Conservation (phyloP, 345 rosid species). For the Tarenaya hassleriana region DNA sequence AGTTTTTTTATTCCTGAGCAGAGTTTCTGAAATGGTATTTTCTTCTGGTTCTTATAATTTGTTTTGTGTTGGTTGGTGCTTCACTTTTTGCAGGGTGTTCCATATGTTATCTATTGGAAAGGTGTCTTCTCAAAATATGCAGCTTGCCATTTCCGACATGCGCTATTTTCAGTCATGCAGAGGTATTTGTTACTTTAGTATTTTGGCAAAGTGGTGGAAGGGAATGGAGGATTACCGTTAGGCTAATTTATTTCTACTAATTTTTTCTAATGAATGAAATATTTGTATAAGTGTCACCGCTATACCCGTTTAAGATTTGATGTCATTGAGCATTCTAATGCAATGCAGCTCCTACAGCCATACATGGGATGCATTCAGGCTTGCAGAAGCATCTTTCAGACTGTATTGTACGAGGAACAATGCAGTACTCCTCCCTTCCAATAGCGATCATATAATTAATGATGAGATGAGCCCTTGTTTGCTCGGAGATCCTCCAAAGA, state of each 20-base stretch:
- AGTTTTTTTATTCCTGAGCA: not conserved
- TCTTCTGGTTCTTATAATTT: not conserved
- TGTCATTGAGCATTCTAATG: constrained; percentile 2
- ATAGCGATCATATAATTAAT: constrained; percentile 36
- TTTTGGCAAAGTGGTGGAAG: not conserved
- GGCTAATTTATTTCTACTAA: not conserved
- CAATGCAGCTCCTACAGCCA: constrained; percentile 81
- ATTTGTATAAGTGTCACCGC: no score
- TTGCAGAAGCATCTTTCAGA: constrained; percentile 82
- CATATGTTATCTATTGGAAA: constrained; percentile 83
- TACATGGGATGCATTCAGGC: constrained; percentile 86
- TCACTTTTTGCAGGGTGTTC: constrained; percentile 60
- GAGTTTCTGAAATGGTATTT: not conserved
- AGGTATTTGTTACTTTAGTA: constrained; percentile 41
- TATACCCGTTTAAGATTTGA: constrained; percentile 10
- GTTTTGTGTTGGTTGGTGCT: not conserved
- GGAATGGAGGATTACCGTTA: not conserved
- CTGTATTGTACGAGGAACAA: constrained; percentile 55
- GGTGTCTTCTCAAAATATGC: constrained; percentile 46
- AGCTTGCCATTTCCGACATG: constrained; percentile 83
- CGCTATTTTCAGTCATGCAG: constrained; percentile 70
- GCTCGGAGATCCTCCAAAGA: constrained; percentile 92
- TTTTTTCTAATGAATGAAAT: no score
- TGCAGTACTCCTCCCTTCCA: constrained; percentile 28
- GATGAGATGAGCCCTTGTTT: constrained; percentile 53